phyloP scores from a whole-genome alignment of 148 eudicot species.

The Fagopyrum esculentum region DNA sequence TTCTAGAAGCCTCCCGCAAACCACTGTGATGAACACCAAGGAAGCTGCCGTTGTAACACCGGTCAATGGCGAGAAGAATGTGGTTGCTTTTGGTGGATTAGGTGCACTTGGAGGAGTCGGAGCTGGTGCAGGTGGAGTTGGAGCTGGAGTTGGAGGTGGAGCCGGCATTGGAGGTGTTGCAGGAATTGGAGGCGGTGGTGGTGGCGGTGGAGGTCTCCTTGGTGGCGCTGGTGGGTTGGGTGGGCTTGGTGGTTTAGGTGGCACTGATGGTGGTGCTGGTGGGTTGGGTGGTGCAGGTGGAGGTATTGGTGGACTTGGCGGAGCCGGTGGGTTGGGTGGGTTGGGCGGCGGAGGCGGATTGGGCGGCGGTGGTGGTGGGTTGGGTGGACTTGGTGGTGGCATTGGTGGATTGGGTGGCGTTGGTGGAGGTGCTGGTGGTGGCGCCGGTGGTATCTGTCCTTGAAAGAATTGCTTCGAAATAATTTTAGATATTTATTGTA shows the following conservation, averaged over 20 bases:
- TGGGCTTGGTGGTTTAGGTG: not conserved
- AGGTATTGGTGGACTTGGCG: not conserved
- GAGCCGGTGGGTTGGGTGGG: not conserved
- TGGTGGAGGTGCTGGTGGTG: conserved; percentile 17
- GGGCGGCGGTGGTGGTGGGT: conserved; percentile 15
- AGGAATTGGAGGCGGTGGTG: not conserved
- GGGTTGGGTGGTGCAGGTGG: not conserved
- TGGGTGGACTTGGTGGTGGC: conserved; percentile 13
- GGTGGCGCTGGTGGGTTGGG: conserved; percentile 2
- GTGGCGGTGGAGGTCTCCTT: not conserved
- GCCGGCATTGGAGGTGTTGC: not conserved
- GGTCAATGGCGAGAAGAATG: conserved; percentile 27
- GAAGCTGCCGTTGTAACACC: not conserved
- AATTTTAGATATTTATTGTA: not conserved
- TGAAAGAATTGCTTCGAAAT: conserved; percentile 11
- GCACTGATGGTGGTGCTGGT: not conserved
- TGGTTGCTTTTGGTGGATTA: conserved; percentile 22
- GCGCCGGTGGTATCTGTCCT: conserved; percentile 19
- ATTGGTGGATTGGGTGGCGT: conserved; percentile 12
- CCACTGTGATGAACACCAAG: not conserved
- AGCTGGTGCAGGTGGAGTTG: not conserved
- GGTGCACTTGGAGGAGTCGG: not conserved
- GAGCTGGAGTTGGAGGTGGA: not conserved
- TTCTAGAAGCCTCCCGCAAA: not conserved
- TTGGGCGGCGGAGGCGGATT: not conserved